Evolutionary conservation across 176 grass and related monocot species (phyloP), one percentile per base, ranked within the genome.

Genomic region (Thalia dealbata): DNA sequence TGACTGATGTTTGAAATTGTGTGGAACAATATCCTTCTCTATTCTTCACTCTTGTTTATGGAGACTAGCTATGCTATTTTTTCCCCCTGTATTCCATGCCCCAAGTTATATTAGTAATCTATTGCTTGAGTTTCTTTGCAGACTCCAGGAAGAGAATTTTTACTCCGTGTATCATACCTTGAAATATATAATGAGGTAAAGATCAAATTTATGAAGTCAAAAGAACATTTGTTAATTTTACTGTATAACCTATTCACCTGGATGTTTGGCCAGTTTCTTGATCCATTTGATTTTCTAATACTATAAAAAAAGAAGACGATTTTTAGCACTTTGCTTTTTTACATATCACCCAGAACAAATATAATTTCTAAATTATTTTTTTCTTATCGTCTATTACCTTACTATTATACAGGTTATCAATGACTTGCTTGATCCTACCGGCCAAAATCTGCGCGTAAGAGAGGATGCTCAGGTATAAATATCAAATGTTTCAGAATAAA

Each of bases 111-210:
- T 10, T 9, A 8, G 18, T 22, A 8, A 23, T 10, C 19, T 19
- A 8, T 28, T 14, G 0, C 26, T 65, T 65, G 25, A 30, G 27
- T 69, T 69, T 23, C 75, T 63, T 78, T 60, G 84, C 89, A 97
- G 93, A 90, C 87, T 80, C 93, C 89, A 82, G 93, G 89, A 69
- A 84, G 89, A 81, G 93, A 97, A 84, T 97, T 97, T 88, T 90
- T 97, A 79, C 93, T 97, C 51, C 93, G 93, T 73, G 93, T 97
- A 9, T 97, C 89, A 21, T 97, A 97, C 70, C 87, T 97, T 68
- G 93, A 97, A 86, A 97, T 97, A 32, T 97, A 97, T 78, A 97
- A 97, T 25, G 93, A 97, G 93, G 89, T 92, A 81, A 26, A 52
- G 50, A 30, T 65, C 13, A 26, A n/a, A 45, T 44, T 61, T 75